Conservation (phyloP, 306 rosid species). For the Inga laurina region DNA sequence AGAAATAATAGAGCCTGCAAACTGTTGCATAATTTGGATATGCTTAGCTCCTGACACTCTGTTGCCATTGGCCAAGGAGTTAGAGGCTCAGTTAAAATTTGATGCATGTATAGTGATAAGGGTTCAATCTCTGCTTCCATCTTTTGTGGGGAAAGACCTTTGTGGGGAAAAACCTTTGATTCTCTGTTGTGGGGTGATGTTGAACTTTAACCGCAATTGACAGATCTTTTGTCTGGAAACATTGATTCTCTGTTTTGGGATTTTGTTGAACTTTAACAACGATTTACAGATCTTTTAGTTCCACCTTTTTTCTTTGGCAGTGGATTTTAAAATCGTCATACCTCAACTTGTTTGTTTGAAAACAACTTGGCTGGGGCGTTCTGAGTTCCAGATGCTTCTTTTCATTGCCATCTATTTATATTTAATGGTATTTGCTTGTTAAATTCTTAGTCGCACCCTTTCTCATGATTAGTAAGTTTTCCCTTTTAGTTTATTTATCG, state of each 20-base stretch:
- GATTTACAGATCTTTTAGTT: neutral
- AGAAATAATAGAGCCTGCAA: neutral
- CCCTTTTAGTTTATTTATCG: neutral
- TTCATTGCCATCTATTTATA: neutral
- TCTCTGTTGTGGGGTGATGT: neutral
- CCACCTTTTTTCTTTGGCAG: neutral
- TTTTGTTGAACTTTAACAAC: neutral
- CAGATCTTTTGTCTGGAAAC: neutral
- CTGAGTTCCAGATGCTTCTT: neutral
- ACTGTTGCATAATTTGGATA: neutral
- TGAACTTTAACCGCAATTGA: neutral
- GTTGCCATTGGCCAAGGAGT: neutral
- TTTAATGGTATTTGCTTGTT: neutral
- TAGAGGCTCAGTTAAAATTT: neutral
- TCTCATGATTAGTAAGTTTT: neutral
- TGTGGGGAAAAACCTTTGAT: neutral
- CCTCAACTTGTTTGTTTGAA: neutral
- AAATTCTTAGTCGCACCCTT: neutral
- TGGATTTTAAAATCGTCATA: slow-evolving; percentile 1
- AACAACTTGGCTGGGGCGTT: neutral
- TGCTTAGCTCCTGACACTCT: neutral
- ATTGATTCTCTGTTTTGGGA: neutral
- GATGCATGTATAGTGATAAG: neutral
- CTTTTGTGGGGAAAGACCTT: neutral
- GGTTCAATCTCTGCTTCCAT: neutral